Conservation (phyloP, 371 early-diverging fungal genomes). For the Apophysomyces trapeziformis region DNA sequence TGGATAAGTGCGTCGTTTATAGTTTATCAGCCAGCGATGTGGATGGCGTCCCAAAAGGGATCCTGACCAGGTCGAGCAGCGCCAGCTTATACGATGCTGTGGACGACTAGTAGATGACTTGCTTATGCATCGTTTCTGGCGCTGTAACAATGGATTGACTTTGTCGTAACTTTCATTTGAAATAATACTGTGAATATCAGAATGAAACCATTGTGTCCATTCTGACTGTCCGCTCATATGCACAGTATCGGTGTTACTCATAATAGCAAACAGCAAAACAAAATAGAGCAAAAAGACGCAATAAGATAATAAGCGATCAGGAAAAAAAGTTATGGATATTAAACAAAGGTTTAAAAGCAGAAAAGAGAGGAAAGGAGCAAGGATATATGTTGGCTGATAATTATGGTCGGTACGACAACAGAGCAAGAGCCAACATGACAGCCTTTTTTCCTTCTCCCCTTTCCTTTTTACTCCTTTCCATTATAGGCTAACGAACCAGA, state of each 20-base stretch:
- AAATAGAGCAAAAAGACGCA: background rate
- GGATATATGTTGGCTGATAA: no score
- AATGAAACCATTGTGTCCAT: background rate
- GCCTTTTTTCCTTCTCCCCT: background rate
- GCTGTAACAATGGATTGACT: background rate
- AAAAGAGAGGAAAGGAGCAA: background rate
- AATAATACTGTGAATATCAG: background rate
- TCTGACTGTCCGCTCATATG: background rate
- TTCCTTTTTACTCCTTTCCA: background rate
- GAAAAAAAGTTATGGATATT: background rate
- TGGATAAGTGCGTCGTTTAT: background rate
- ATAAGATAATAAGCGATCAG: background rate
- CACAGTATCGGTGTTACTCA: background rate
- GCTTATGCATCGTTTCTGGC: background rate
- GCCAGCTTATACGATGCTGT: background rate
- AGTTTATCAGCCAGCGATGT: background rate
- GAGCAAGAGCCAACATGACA: conserved; percentile 7
- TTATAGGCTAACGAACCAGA: conserved; percentile 1
- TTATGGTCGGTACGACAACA: background rate
- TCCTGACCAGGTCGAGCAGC: conserved; percentile 4
- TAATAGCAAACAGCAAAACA: background rate
- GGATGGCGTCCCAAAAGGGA: background rate
- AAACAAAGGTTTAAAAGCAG: no score
- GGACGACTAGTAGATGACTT: background rate
- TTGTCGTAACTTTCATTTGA: background rate